Conservation (phyloP, 805 yeast species). For the Danielia oregonensis region DNA sequence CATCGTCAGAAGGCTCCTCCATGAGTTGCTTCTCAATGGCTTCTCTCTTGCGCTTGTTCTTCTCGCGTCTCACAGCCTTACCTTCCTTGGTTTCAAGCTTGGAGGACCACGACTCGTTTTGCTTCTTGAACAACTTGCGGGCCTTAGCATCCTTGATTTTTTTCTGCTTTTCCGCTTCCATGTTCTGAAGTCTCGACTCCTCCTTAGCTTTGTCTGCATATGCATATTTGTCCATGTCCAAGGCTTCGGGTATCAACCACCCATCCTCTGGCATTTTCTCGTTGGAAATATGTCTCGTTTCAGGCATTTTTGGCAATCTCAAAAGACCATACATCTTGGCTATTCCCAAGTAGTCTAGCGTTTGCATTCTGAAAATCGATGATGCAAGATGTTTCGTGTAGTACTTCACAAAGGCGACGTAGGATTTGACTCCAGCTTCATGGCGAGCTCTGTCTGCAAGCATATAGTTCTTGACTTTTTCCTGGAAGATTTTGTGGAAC, state of each 20-base stretch:
- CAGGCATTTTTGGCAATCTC: constrained; percentile 94
- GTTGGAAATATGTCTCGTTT: constrained; percentile 48
- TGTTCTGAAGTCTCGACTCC: constrained; percentile 51
- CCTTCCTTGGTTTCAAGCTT: constrained; percentile 60
- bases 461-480: constrained; percentile 47
- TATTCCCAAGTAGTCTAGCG: constrained; percentile 66
- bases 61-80: constrained; percentile 61
- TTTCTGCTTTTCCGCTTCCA: constrained; percentile 43
- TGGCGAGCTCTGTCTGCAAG: constrained; percentile 73
- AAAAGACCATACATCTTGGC: constrained; percentile 78
- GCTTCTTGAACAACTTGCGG: constrained; percentile 43
- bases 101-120: constrained; percentile 79
- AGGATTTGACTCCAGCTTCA: constrained; percentile 75
- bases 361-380: constrained; percentile 75
- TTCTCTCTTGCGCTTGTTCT: constrained; percentile 60
- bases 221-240: constrained; percentile 65
- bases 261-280: constrained; percentile 65
- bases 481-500: constrained; percentile 26
- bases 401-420: constrained; percentile 77
- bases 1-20: constrained; percentile 43
- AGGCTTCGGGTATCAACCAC: constrained; percentile 54
- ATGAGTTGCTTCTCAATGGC: constrained; percentile 56
- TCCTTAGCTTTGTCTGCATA: constrained; percentile 69
- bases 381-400: constrained; percentile 86
- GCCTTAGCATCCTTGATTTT: constrained; percentile 37